These are phyloP conservation scores for Cnidoscolus chayamansa DNA, from an alignment of 441 rosid genomes.

Conservation along the genomic window DNA sequence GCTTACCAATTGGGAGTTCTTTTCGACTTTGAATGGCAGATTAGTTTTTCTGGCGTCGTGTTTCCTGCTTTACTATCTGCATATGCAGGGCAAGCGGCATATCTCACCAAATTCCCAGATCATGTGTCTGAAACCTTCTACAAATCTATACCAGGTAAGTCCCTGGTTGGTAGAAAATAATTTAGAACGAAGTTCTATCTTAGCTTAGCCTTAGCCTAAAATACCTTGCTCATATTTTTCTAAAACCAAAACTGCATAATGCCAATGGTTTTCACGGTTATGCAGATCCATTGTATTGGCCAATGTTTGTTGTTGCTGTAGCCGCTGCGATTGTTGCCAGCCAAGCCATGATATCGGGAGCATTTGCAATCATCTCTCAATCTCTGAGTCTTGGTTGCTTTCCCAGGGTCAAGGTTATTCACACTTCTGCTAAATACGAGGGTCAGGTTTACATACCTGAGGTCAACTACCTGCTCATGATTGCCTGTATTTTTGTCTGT, in stretches of 20 bases:
- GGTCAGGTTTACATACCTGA: conserved; percentile 86
- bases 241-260: not conserved
- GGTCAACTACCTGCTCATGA: conserved; percentile 72
- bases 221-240: not conserved
- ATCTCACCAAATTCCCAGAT: conserved; percentile 43
- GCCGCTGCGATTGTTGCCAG: conserved; percentile 66
- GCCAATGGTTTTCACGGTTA: not conserved
- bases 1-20: not conserved
- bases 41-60: conserved; percentile 55
- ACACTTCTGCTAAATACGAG: conserved; percentile 65
- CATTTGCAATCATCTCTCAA: conserved; percentile 66
- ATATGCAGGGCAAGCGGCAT: conserved; percentile 77
- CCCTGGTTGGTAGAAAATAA: not conserved
- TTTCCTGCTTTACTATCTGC: conserved; percentile 52
- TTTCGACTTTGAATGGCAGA: conserved; percentile 31
- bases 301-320: conserved; percentile 63
- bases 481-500: conserved; percentile 55
- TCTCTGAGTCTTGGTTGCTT: conserved; percentile 63
- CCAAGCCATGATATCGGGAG: conserved; percentile 83
- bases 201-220: too few relatives aligned
- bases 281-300: conserved; percentile 71
- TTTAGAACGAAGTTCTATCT: not conserved
- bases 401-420: conserved; percentile 71
- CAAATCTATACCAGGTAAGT: conserved; percentile 57
- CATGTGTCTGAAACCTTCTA: conserved; percentile 59